Base-by-base conservation (phyloP, 768 basidiomycete species). In the Leucogyrophana mollusca region DNA sequence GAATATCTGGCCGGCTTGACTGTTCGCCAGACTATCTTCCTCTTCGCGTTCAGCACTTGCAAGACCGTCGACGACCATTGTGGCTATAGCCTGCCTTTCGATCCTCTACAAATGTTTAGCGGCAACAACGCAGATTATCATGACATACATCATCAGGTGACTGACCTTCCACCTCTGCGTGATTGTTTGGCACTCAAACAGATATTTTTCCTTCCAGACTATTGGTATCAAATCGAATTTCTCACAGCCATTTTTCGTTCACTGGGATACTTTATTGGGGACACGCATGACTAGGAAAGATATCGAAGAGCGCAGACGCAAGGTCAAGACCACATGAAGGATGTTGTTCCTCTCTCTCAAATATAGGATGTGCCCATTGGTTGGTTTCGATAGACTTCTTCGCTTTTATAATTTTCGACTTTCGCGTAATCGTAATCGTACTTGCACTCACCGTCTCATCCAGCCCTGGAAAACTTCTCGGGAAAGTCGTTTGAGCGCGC, bases 51-150 rank as follows among this genome's bases (percentile, higher is more conserved):
- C 50, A 87, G 90, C 11, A 89, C 88, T 2, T 66, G 90, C 51
- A 98, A 98, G 73, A 95, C 94, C 2, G 91, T 96, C 39, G 93
- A 96, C 56, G 94, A 95, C 61, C 94, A 96, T 62, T 95, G 92
- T 50, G 94, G 94, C 3, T 97, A 95, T 62, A 73, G 65, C 23
- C 66, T 98, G 10, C 92, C 94, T 36, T 95, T 86, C 68, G 96
- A 99, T 58, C 96, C 94, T 0, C 68, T 94, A 21, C 95, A 98
- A 65, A 58, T 90, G 58, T 52, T 97, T 45, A 89, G 84, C 40
- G 69, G 75, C 3, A 99, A 99, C 63, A 96, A 92, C 62, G 88
- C 94, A 1, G 91, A 95, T 66, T 99, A 95, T 66, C 95, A 97
- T 64, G 95, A 97, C 65, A 96, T 98, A 50, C 95, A 98, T 60